A percentile compares a stretch with the other conserved stretches of the same genome.
Evolutionary conservation across 169 alveolate genomes (phyloP).

Genomic region (Eimeria maxima): DNA sequence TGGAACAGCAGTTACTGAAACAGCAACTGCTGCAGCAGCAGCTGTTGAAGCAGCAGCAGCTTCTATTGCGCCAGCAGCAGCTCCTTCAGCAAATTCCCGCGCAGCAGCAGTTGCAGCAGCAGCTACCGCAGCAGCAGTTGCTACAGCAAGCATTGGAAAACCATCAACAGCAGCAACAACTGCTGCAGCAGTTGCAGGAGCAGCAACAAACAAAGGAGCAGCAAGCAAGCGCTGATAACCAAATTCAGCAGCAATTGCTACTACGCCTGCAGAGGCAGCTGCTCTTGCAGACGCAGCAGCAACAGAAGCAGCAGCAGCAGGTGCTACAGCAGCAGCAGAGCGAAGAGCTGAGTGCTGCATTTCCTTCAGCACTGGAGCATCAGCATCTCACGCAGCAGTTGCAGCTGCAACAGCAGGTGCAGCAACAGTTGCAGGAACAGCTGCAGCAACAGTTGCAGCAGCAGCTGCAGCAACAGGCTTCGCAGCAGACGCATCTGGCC

Average conservation of each 20-base stretch:
- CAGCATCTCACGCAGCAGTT: constrained; percentile 16
- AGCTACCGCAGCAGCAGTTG: not conserved
- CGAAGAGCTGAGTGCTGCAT: not conserved
- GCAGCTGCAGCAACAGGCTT: not conserved
- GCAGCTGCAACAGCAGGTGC: not conserved
- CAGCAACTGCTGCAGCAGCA: constrained; percentile 12
- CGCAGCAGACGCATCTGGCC: not conserved
- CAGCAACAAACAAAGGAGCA: not conserved
- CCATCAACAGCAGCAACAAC: not conserved
- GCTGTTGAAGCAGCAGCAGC: not conserved
- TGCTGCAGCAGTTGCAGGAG: not conserved
- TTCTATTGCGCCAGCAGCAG: constrained; percentile 6
- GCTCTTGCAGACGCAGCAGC: constrained; percentile 1
- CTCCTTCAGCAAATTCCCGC: constrained; percentile 5
- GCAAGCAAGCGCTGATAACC: not conserved
- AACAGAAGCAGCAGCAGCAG: constrained; percentile 22
- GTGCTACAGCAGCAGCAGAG: constrained; percentile 37
- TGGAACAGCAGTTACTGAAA: not conserved
- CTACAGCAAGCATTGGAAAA: not conserved
- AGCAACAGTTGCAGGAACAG: not conserved
- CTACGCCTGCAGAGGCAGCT: constrained; percentile 4
- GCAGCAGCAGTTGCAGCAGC: not conserved
- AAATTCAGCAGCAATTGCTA: not conserved
- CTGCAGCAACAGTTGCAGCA: not conserved
- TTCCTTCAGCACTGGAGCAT: not conserved